Base-by-base conservation (phyloP, 1,284 basidiomycete genomes). In the Apiotrichum sp. region DNA sequence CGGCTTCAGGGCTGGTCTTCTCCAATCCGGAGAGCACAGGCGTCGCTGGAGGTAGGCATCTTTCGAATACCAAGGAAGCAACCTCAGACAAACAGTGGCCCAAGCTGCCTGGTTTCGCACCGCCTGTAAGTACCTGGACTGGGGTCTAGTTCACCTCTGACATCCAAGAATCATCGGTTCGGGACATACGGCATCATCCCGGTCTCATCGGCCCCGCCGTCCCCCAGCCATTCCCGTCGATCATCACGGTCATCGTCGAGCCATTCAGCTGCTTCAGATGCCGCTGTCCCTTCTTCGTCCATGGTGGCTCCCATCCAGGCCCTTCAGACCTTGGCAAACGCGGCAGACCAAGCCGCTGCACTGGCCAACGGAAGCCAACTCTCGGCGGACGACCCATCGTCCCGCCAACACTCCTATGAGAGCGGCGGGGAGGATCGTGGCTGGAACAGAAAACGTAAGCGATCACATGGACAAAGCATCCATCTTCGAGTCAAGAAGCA, bases 221-320 rank as follows among this genome's bases (percentile, higher is more conserved):
- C 48, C 80, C 71, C 72, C 0, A 58, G 48, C 6, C 64, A 65
- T 8, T 70, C 68, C 0, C 60, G 64, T 7, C 59, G 65, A 16
- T 71, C 69, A 0, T 68, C 67, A 1, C 62, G 65, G 2, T 66
- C 87, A 4, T 91, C 89, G 0, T 91, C 89, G 0, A 67, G 69
- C 2, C 87, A 90, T 60, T 89, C 92, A 66, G 88, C 89, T 68
- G 87, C 87, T 1, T 89, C 92, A 65, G 88, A 91, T 58, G 57
- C 60, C 0, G 62, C 57, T 0, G 55, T 57, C 2, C 60, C 62
- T 1, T 50, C 57, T 1, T 61, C 61, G 2, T 63, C 62, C 1
- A 78, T 93, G 61, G 89, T 88, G 59, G 90, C 92, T 0, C 92
- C 92, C 1, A 95, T 95, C 57, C 91, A 95, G 70, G 92, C 92